phyloP scores from a whole-genome alignment of 306 rosid genomes.

The Vigna trinervia region DNA sequence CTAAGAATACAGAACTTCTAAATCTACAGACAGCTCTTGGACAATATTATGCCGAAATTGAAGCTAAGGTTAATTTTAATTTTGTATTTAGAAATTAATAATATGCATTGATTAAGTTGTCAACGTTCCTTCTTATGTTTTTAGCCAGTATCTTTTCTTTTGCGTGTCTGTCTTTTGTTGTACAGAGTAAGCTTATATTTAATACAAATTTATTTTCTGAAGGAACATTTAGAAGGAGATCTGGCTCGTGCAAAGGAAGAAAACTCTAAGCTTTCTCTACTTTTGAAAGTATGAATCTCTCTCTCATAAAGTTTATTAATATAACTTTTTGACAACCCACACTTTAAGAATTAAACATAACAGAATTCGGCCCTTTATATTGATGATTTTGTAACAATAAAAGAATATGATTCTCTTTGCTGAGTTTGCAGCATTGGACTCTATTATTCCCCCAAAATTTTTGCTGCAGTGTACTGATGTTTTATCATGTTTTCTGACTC shows the following conservation, averaged over 20 bases:
- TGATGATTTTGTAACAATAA: constrained; percentile 29
- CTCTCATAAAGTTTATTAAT: constrained; percentile 18
- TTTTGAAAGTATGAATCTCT: constrained; percentile 63
- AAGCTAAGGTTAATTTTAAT: constrained; percentile 72
- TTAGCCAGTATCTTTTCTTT: background rate
- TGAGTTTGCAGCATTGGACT: background rate
- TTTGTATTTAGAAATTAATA: background rate
- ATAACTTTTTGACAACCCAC: constrained; percentile 6
- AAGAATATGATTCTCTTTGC: constrained; percentile 11
- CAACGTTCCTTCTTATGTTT: background rate
- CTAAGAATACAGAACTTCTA: constrained; percentile 82
- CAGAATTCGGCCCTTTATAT: constrained; percentile 22
- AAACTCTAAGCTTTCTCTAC: constrained; percentile 66
- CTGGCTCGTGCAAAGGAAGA: constrained; percentile 81
- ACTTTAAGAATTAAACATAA: background rate
- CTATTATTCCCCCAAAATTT: constrained; percentile 11
- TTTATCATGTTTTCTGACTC: background rate
- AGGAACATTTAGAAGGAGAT: constrained; percentile 89
- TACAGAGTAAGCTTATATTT: constrained; percentile 37
- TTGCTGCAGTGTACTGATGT: constrained; percentile 22
- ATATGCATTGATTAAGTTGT: constrained; percentile 34
- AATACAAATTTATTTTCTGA: constrained; percentile 41
- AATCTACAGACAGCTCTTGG: constrained; percentile 99
- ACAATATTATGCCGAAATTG: constrained; percentile 98
- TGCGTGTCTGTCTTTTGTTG: constrained; percentile 31